Conservation (phyloP, 2,329 filamentous ascomycete genomes). For the Lecanosticta acicola region DNA sequence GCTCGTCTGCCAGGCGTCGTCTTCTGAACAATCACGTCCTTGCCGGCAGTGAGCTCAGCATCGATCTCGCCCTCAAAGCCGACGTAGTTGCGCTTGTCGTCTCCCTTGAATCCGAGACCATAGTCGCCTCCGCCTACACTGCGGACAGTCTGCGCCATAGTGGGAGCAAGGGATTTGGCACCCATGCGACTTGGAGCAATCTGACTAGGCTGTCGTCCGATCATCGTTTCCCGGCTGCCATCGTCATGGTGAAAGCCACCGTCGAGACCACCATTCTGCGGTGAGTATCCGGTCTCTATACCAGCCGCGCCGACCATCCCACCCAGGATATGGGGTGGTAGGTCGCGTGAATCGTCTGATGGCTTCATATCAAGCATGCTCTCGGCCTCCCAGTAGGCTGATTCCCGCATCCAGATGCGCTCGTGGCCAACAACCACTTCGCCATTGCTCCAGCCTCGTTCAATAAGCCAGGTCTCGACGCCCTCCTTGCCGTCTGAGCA, state of each 20-base stretch:
- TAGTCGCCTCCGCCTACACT: conserved; percentile 65
- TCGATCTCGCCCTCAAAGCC: conserved; percentile 70
- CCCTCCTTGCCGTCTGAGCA: conserved; percentile 88
- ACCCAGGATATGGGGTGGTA: conserved; percentile 42
- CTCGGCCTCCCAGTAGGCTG: conserved; percentile 96
- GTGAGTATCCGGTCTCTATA: conserved; percentile 66
- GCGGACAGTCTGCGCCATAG: conserved; percentile 52
- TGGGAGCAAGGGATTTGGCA: conserved; percentile 49
- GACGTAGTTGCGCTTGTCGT: conserved; percentile 65
- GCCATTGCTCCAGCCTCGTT: conserved; percentile 96
- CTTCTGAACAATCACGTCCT: conserved; percentile 65
- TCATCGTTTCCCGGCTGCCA: conserved; percentile 66
- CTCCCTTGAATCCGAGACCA: conserved; percentile 79
- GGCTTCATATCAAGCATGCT: conserved; percentile 88
- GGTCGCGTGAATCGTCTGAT: conserved; percentile 39
- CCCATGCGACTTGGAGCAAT: conserved; percentile 40
- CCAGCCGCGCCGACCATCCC: conserved; percentile 52
- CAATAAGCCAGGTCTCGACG: conserved; percentile 87
- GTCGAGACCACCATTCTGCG: conserved; percentile 45
- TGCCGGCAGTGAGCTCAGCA: conserved; percentile 69
- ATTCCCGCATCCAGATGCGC: conserved; percentile 91
- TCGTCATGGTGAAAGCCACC: conserved; percentile 38
- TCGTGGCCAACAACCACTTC: conserved; percentile 88
- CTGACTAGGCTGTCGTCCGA: conserved; percentile 48
- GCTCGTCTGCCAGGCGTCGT: conserved; percentile 60